Percentiles rank a stretch among this genome's conserved stretches.
Conservation (phyloP, 1,139 yeast genomes). For the Kazachstania sp. region DNA sequence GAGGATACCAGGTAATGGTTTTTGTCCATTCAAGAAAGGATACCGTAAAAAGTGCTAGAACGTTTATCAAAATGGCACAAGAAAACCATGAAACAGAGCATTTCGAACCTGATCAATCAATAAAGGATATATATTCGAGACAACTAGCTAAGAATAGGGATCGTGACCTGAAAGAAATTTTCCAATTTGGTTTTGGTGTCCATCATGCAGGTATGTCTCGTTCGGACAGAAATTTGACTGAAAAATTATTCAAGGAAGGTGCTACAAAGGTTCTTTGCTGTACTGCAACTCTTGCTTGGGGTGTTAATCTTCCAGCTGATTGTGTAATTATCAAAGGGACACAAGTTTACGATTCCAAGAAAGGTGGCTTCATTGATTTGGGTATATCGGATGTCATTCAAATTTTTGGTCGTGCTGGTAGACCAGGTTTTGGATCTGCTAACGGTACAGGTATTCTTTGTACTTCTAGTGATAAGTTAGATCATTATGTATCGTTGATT, state of each 20-base stretch:
- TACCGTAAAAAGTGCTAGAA: slow-evolving; percentile 73
- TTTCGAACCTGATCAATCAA: slow-evolving; percentile 50
- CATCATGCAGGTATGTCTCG: slow-evolving; percentile 98
- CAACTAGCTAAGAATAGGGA: slow-evolving; percentile 72
- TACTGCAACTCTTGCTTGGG: slow-evolving; percentile 99
- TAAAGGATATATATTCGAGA: slow-evolving; percentile 39
- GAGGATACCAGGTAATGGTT: slow-evolving; percentile 90
- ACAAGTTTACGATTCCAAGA: slow-evolving; percentile 87
- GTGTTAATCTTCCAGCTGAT: slow-evolving; percentile 97
- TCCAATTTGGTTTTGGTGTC: slow-evolving; percentile 76
- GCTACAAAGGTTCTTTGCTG: slow-evolving; percentile 86
- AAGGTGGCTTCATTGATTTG: slow-evolving; percentile 87
- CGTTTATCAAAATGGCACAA: slow-evolving; percentile 62
- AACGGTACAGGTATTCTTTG: slow-evolving; percentile 89
- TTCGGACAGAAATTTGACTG: slow-evolving; percentile 82
- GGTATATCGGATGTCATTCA: slow-evolving; percentile 96
- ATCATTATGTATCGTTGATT: slow-evolving; percentile 76
- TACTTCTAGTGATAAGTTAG: slow-evolving; percentile 73
- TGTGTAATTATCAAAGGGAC: slow-evolving; percentile 96
- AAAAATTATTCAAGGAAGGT: slow-evolving; percentile 77
- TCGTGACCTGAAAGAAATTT: slow-evolving; percentile 73
- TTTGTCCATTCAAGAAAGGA: slow-evolving; percentile 95
- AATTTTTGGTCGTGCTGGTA: slow-evolving; percentile 98
- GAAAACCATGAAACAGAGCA: slow-evolving; percentile 45
- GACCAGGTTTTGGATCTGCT: slow-evolving; percentile 85